These are phyloP conservation scores for Penicillium samsonianum DNA, from an alignment of 495 filamentous ascomycete species.

Conservation along the genomic window DNA sequence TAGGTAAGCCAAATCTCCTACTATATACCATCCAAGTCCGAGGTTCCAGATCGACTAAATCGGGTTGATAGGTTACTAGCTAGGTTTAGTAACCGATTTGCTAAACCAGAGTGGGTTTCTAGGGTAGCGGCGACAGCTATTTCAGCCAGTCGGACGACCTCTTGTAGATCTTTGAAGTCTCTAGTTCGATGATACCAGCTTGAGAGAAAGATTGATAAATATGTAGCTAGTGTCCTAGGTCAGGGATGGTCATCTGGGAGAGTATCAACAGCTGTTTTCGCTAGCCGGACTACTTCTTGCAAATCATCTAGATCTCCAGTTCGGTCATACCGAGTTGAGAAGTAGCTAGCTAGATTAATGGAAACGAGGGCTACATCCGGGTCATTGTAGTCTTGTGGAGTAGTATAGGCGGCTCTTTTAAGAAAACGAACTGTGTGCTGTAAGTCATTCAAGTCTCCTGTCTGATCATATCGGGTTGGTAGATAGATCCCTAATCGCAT, in stretches of 20 bases:
- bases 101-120: neutral
- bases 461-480: neutral
- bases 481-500: neutral
- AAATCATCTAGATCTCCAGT: neutral
- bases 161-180: neutral
- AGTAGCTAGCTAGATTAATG: neutral
- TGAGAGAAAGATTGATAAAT: neutral
- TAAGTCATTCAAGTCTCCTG: neutral
- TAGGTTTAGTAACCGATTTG: neutral
- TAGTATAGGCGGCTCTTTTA: neutral
- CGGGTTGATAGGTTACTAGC: neutral
- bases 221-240: neutral
- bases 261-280: neutral
- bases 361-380: neutral
- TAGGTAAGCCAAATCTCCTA: neutral
- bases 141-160: neutral
- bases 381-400: neutral
- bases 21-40: neutral
- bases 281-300: neutral
- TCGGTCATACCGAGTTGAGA: neutral
- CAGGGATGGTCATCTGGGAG: conserved; percentile 5
- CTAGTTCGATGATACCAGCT: neutral
- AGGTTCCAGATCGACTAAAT: neutral
- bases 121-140: neutral
- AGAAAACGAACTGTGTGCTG: neutral